phyloP scores from a whole-genome alignment of 495 filamentous ascomycete genomes.

The Cairneyella variabilis region DNA sequence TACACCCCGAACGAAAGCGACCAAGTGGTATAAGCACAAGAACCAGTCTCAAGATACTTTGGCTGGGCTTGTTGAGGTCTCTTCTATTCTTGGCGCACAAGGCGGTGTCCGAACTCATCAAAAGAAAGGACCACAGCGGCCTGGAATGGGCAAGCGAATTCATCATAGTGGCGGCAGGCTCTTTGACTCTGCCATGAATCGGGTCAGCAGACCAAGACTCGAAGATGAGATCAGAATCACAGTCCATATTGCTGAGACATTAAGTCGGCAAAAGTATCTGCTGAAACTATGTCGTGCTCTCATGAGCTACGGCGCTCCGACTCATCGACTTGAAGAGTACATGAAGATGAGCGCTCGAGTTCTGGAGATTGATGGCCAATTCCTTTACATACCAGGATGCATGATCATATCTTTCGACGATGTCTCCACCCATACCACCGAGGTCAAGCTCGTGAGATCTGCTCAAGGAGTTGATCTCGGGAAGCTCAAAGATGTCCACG shows the following conservation, averaged over 20 bases:
- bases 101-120: slow-evolving; percentile 28
- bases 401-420: slow-evolving; percentile 98
- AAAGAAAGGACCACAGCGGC: slow-evolving; percentile 38
- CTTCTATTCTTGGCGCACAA: slow-evolving; percentile 38
- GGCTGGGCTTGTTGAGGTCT: slow-evolving; percentile 54
- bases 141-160: slow-evolving; percentile 17
- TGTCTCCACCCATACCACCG: slow-evolving; percentile 81
- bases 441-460: slow-evolving; percentile 81
- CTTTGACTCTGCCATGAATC: slow-evolving; percentile 38
- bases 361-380: slow-evolving; percentile 86
- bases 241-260: slow-evolving; percentile 79
- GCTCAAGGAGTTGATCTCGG: slow-evolving; percentile 79
- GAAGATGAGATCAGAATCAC: slow-evolving; percentile 78
- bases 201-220: slow-evolving; percentile 32
- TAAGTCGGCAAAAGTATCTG: slow-evolving; percentile 79
- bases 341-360: slow-evolving; percentile 88
- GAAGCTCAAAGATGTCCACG: slow-evolving; percentile 77
- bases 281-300: slow-evolving; percentile 80
- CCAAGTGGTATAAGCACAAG: slow-evolving; percentile 67
- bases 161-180: slow-evolving; percentile 18
- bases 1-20: slow-evolving; percentile 53
- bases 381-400: slow-evolving; percentile 87
- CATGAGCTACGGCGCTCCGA: slow-evolving; percentile 81
- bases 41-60: slow-evolving; percentile 43
- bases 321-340: slow-evolving; percentile 74